phyloP scores from a whole-genome alignment of 345 rosid species.

The Salix arbutifolia region DNA sequence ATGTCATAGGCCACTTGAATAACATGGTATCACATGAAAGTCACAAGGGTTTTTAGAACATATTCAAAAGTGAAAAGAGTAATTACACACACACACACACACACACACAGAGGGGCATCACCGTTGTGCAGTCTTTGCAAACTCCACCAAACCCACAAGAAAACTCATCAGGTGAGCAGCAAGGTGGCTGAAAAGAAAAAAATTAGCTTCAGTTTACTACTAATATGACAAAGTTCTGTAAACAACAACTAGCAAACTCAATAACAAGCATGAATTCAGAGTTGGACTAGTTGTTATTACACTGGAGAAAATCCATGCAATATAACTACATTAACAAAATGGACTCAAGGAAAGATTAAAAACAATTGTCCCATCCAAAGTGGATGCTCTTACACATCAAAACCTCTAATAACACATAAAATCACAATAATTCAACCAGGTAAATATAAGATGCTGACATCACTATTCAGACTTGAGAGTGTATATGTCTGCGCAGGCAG shows the following conservation, averaged over 20 bases:
- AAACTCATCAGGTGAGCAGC: constrained; percentile 72
- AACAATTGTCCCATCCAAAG: not conserved
- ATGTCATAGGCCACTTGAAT: not conserved
- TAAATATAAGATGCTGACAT: too few species aligned
- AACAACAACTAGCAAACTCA: not conserved
- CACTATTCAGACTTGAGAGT: too few species aligned
- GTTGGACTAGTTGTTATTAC: not conserved
- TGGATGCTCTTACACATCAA: too few species aligned
- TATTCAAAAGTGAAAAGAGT: not conserved
- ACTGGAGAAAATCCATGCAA: not conserved
- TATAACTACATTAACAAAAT: not conserved
- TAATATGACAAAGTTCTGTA: not conserved
- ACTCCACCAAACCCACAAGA: constrained; percentile 62
- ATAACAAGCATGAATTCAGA: not conserved
- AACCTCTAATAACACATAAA: too few species aligned
- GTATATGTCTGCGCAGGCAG: too few species aligned
- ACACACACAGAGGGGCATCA: constrained; percentile 21
- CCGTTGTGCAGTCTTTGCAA: constrained; percentile 98
- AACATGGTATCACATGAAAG: not conserved
- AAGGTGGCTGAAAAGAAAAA: constrained; percentile 61
- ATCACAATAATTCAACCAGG: too few species aligned
- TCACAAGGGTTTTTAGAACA: too few species aligned
- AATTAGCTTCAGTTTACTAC: constrained; percentile 4
- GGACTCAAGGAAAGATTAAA: not conserved
- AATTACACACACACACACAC: too few species aligned